Base-by-base conservation (phyloP, 73 alveolate genomes). In the Paramecium sexaurelia region DNA sequence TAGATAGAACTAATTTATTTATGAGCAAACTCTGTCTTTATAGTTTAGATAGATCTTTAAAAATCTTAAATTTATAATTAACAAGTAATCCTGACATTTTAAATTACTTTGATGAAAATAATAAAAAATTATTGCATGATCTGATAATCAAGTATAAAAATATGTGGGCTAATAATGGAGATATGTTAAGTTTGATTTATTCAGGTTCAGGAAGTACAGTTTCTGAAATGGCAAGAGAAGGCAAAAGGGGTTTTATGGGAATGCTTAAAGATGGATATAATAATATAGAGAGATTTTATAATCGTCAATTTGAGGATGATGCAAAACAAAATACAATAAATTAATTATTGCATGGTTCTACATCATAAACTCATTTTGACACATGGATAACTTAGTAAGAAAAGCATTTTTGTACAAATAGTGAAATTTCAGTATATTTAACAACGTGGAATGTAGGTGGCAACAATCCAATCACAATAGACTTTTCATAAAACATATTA, bases 121-220 rank as follows among this genome's bases (percentile, higher is more conserved):
- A 88, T 51, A 88, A 88, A 39, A 71, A 68, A 39, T 36, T 69
- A 69, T 40, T 68, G n/a, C 83, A 83, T 27, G 85, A 88, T 69
- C 37, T 88, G 45, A 82, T 75, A 3, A 40, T 69, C 15, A 82
- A 69, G 43, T 88, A 55, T 39, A 88, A 88, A 27, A 32, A 22
- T 3, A 17, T 45, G 26, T 98, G 99, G 99, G 99, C 98, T 29
- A 96, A 96, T 75, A 98, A 96, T 93, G 99, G 99, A 4, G 99
- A 98, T 92, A 93, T 91, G 92, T 87, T 98, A 7, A 93, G 98
- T 7, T 92, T 87, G 40, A 96, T 96, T 61, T 98, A 98, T 92
- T 95, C 99, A 8, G 99, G 99, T n/a, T 96, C 99, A 0, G 96
- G 98, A 19, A 95, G 99, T 8, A 98, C 99, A 0, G 96, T 95